Base-by-base conservation (phyloP, 2,329 filamentous ascomycete genomes). In the Metarhizium album region DNA sequence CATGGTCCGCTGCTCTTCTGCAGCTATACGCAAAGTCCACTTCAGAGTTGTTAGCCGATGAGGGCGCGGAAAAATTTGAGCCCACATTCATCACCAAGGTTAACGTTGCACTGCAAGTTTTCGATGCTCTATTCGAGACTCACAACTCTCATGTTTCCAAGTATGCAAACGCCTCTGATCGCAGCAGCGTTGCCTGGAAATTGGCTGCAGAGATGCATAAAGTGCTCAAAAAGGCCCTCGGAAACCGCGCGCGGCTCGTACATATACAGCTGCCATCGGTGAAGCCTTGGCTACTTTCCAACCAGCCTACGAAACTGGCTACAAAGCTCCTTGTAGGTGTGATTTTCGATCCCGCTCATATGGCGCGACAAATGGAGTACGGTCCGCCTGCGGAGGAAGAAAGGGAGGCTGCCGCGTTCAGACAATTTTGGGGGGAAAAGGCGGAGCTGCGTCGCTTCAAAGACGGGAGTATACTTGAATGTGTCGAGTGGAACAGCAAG, bases 381-480 rank as follows among this genome's bases (percentile, higher is more conserved):
- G 93, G 93, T 0, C 93, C 93, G 4, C 72, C 84, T 1, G 87
- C 89, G 2, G 90, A 97, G 62, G 80, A 93, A 54, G 90, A 91
- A 66, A 83, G 86, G 56, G 87, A 89, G 55, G 86, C 90, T 23
- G 82, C 83, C 9, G 77, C 76, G 31, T 98, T 96, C 66, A 86
- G 88, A 35, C 80, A 84, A 33, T 97, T 98, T 64, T 98, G 94
- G 93, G 93, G 91, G 6, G 85, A 91, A 9, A 95, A 93, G 64
- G 81, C 93, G 1, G 93, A 98, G 66, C 75, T 98, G 45, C 82
- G 93, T 56, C 86, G 93, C 20, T 98, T 98, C 74, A 94, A 90
- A 60, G 90, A 97, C 61, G 93, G 93, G 22, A 91, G 85, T 59
- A 96, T 98, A 57, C 76, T 90, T 8, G 94, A 98, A 67, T 95